Evolutionary conservation across 2,329 filamentous ascomycete species (phyloP), one percentile per base, ranked within the genome.

Genomic region (Diaporthe nobilis): DNA sequence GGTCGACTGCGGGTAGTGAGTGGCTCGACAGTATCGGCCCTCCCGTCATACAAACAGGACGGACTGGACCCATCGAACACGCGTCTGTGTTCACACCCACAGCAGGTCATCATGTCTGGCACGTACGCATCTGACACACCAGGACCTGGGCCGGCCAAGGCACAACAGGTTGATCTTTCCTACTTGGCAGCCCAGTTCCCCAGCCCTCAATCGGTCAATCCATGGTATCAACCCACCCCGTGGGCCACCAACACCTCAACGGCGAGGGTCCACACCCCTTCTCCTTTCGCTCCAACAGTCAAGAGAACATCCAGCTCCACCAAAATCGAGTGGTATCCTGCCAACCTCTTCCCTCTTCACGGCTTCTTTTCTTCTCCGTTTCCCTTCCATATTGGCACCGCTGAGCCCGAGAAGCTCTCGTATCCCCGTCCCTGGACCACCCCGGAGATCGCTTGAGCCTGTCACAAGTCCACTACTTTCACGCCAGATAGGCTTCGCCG

Each of bases 91-190:
- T 49, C 61, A 68, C 65, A 8, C 65, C 20, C 6, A 39, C 47
- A 39, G 31, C 65, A 55, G 25, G 60, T 47, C 47, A 28, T 47
- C 65, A 68, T 68, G 63, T 25, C 28, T 44, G 22, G 63, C 44
- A 68, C 31, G 47, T 20, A 53, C 28, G 25, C 47, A 68, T 68
- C 63, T 68, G 63, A 68, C 65, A 68, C 31, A 39, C 22, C 44
- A 37, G 49, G 15, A 12, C 17, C 44, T 68, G 65, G 22, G 65
- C n/a, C 65, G 8, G 28, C 47, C 31, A 53, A 53, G 65, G 65
- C 47, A 53, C 13, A 25, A 53, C 7, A 53, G 34, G 47, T 28
- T 42, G 31, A 28, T 53, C 31, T 68, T 4, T 34, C 65, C 13
- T 25, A 17, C 63, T 68, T 28, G 63, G 31, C 31, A 17, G 22